Base-by-base conservation (phyloP, 768 basidiomycete genomes). In the Boletus pseudo-olivaceus region DNA sequence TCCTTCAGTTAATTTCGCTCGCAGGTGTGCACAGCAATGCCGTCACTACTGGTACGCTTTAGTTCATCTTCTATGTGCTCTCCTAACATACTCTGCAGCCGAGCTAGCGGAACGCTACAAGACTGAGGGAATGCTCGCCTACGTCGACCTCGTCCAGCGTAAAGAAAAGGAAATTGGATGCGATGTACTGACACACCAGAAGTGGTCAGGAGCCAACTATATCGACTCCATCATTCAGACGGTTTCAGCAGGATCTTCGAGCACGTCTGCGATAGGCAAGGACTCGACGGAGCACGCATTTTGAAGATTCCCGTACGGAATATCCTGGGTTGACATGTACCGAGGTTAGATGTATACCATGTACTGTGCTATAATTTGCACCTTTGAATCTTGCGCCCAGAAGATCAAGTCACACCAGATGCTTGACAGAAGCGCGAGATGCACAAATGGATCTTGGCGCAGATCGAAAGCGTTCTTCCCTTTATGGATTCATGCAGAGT, bases 151-250 rank as follows among this genome's bases (percentile, higher is more conserved):
- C 19, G 82, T 95, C 47, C 93, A 96, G 66, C 76, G 83, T 59
- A 93, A 90, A 69, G 93, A 96, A 72, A 89, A 87, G 70, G 91
- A 87, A 62, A 82, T 93, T 47, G 88, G 88, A 33, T 89, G 88
- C 55, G 93, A 96, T 67, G 92, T 96, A 32, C 75, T 95, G 44
- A 96, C 90, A 3, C 93, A 96, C 70, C 93, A 96, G 74, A 95
- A 93, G 79, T 97, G 93, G 93, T 93, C 91, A 58, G 93, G 93
- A 34, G 93, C 93, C 23, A 89, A 88, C 65, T 96, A 95, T 70
- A 83, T 93, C 54, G 93, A 96, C 72, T 75, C 87, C 50, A 93
- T 96, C 58, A 73, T 96, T 48, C 83, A 83, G 38, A 89, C 84
- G 15, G 82, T 96, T 20, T 87, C 91, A 8, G 90, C 90, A 10